Evolutionary conservation across 177 flowering plant genomes (phyloP), one percentile per base, ranked within the genome.

Genomic region (Vitis hybrid): DNA sequence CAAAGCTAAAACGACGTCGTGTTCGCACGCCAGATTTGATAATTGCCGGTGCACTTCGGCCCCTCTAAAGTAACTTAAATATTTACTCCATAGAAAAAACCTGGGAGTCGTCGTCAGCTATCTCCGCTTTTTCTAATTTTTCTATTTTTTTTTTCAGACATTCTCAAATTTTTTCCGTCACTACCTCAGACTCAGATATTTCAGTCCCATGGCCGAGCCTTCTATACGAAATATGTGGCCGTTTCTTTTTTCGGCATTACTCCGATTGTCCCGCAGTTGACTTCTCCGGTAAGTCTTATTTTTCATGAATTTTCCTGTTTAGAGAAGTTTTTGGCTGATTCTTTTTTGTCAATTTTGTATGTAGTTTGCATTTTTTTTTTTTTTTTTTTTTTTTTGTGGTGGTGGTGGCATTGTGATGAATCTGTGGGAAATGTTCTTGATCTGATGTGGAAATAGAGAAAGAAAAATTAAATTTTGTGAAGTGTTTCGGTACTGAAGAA

Each of bases 201-300:
- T 53, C 56, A 53, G 5, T 16, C 5, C 16, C 56, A 0, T 14
- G 15, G 45, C 45, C 45, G 45, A 39, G 7, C 8, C 45, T 39
- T 39, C 45, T 5, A 7, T 39, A 39, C 45, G 7, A 39, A 39
- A 7, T 39, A 39, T 39, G 57, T 51, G 56, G 48, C n/a, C 19
- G 68, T 65, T 65, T 65, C 45, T 16, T 45, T 49, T 13, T 1
- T 16, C 16, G 12, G 22, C 67, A 61, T 68, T 67, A 57, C 65
- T 62, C 51, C 15, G 51, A 31, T 60, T 66, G 2, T 22, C 63
- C 56, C 12, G 61, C 51, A 45, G 10, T 51, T 67, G 16, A 26
- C 15, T 73, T 52, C 8, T 11, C 57, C 5, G 75, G 70, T 66
- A 14, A 29, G 6, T 55, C 19, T 31, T 10, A 3, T 39, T 33